Evolutionary conservation across 2,329 filamentous ascomycete genomes (phyloP).

Genomic region (Diplocarpon mali): DNA sequence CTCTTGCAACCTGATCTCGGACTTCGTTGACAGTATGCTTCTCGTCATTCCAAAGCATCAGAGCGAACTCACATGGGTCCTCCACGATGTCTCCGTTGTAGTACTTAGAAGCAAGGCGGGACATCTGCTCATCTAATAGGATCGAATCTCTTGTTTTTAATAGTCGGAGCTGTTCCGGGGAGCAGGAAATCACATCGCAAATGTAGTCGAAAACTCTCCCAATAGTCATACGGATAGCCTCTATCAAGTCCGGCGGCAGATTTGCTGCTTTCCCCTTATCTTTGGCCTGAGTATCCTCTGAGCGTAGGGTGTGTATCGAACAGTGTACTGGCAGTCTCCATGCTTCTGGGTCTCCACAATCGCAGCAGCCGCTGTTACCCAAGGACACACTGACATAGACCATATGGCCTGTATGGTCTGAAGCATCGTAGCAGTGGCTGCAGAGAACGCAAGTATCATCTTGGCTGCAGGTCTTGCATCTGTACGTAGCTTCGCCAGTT

Average conservation of each 20-base stretch:
- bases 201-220: conserved; percentile 83
- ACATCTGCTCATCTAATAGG: conserved; percentile 66
- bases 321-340: conserved; percentile 84
- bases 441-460: conserved; percentile 96
- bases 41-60: conserved; percentile 96
- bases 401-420: conserved; percentile 87
- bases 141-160: conserved; percentile 77
- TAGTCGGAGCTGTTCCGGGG: conserved; percentile 84
- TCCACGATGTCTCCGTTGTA: conserved; percentile 55
- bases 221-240: conserved; percentile 76
- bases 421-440: conserved; percentile 87
- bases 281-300: conserved; percentile 33
- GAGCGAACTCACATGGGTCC: conserved; percentile 62
- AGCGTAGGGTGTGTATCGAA: conserved; percentile 74
- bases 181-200: conserved; percentile 95
- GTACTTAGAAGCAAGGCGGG: conserved; percentile 65
- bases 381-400: conserved; percentile 80
- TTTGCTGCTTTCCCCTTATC: conserved; percentile 49
- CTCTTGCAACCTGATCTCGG: conserved; percentile 76
- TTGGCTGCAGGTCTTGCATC: conserved; percentile 84
- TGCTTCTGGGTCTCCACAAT: conserved; percentile 91
- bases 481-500: conserved; percentile 83
- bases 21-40: conserved; percentile 95
- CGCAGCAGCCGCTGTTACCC: conserved; percentile 91
- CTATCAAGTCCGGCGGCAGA: conserved; percentile 64